phyloP scores from a whole-genome alignment of 164 flowering plant genomes.

The Kalanchoe fedtschenkoi region DNA sequence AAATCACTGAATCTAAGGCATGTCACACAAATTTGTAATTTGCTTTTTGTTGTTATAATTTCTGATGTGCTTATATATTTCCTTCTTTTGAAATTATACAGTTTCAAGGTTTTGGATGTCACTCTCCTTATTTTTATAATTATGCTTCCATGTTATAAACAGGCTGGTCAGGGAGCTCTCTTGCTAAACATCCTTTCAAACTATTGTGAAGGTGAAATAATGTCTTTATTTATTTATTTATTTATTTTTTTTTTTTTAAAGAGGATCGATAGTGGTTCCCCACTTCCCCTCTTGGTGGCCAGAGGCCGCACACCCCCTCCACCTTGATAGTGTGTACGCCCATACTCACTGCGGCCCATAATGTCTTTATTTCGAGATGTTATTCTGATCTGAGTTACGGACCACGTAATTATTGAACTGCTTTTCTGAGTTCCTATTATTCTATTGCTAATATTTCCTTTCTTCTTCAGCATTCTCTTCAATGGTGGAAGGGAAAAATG shows the following conservation, averaged over 20 bases:
- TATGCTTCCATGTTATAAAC: slow-evolving; percentile 2
- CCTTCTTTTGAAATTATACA: neutral
- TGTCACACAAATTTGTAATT: slow-evolving; percentile 8
- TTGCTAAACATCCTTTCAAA: slow-evolving; percentile 82
- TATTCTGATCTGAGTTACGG: neutral
- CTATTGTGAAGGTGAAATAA: slow-evolving; percentile 63
- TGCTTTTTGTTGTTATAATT: neutral
- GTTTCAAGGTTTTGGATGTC: neutral
- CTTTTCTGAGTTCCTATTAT: neutral
- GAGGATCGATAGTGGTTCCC: too few species aligned
- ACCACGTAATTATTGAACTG: neutral
- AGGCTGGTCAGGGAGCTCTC: slow-evolving; percentile 90
- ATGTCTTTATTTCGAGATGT: neutral
- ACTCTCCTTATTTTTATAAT: slow-evolving; percentile 7
- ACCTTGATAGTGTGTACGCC: too few species aligned
- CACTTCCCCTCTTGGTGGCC: too few species aligned
- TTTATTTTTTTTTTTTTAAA: too few species aligned
- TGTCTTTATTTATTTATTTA: neutral
- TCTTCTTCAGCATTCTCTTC: slow-evolving; percentile 67
- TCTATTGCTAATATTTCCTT: slow-evolving; percentile 3
- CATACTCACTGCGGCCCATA: too few species aligned
- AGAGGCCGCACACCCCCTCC: too few species aligned
- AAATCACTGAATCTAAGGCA: slow-evolving; percentile 81
- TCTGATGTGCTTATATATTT: neutral
- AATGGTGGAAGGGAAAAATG: slow-evolving; percentile 89